Evolutionary conservation across 345 rosid species (phyloP).

Genomic region (Gossypium rotundifolium): DNA sequence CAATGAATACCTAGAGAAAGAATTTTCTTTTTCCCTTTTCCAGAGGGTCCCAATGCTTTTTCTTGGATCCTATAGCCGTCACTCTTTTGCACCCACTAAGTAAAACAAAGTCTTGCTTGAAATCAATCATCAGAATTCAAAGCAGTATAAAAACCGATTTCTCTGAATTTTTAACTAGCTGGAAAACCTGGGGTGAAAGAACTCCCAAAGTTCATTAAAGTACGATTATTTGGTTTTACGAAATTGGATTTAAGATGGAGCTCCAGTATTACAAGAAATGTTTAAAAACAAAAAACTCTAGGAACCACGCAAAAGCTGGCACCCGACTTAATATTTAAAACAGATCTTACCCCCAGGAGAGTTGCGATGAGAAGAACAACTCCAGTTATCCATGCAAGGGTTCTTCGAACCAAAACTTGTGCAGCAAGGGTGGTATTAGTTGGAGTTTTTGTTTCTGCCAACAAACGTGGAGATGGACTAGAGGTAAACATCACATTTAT

Average conservation of each 20-base stretch:
- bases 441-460: slow-evolving; percentile 51
- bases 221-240: background rate
- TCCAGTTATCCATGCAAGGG: slow-evolving; percentile 95
- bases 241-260: background rate
- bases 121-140: background rate
- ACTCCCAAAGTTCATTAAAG: background rate
- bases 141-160: background rate
- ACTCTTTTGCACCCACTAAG: background rate
- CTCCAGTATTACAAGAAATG: background rate
- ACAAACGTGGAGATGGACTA: slow-evolving; percentile 48
- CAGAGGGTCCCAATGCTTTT: background rate
- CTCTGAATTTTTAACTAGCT: background rate
- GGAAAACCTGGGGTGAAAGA: background rate
- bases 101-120: background rate
- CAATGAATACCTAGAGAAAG: background rate
- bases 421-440: slow-evolving; percentile 23
- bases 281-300: background rate
- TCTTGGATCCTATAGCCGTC: no score
- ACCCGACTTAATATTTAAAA: background rate
- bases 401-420: slow-evolving; percentile 59
- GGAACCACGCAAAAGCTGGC: background rate
- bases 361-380: slow-evolving; percentile 80
- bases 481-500: slow-evolving; percentile 43
- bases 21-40: background rate
- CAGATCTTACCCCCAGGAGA: slow-evolving; percentile 85